A percentile compares a stretch with the other conserved stretches of the same genome.
Conservation (phyloP, 1,284 basidiomycete species). For the Pascua sp. region DNA sequence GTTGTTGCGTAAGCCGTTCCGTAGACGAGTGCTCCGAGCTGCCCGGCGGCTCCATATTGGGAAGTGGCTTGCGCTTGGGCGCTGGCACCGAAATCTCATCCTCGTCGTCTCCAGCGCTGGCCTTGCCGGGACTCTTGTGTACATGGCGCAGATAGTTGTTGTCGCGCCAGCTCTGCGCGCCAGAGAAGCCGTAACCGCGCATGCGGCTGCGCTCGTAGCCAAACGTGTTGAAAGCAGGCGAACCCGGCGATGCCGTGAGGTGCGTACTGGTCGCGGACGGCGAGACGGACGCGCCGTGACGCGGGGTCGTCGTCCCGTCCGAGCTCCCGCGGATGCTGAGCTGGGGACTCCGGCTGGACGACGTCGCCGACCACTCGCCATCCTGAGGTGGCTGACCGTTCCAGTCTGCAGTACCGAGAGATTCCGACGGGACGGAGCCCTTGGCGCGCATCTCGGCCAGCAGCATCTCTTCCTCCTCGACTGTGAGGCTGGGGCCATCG, state of each 20-base stretch:
- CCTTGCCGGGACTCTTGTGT: slow-evolving; percentile 18
- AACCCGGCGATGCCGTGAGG: too few species aligned
- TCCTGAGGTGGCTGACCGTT: slow-evolving; percentile 32
- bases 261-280: slow-evolving; percentile 1
- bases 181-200: slow-evolving; percentile 42
- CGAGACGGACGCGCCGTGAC: not conserved
- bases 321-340: not conserved
- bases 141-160: slow-evolving; percentile 35
- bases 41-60: not conserved
- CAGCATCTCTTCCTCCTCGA: slow-evolving; percentile 44
- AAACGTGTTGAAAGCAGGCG: too few species aligned
- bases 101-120: not conserved
- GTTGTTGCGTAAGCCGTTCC: too few species aligned
- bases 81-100: not conserved
- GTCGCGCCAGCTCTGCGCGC: slow-evolving; percentile 33
- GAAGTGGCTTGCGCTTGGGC: not conserved
- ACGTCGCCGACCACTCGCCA: not conserved
- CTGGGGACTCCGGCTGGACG: not conserved
- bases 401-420: slow-evolving; percentile 20
- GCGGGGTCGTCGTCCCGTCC: slow-evolving; percentile 7
- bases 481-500: slow-evolving; percentile 36
- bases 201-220: not conserved
- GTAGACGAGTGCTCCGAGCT: too few species aligned
- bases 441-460: slow-evolving; percentile 32
- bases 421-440: slow-evolving; percentile 4